phyloP scores from a whole-genome alignment of 129 eudicot species.

The Helichrysum umbraculigerum region DNA sequence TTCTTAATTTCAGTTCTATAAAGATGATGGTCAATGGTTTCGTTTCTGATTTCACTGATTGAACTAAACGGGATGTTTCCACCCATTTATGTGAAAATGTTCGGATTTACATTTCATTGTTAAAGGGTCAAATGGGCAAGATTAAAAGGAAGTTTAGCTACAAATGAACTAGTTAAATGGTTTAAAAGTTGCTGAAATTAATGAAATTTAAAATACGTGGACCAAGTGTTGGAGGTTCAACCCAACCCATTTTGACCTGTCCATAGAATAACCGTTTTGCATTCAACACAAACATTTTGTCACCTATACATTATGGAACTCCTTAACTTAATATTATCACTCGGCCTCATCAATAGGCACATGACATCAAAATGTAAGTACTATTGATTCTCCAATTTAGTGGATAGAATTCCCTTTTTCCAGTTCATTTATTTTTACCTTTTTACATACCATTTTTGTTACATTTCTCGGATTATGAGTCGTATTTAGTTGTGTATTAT shows the following conservation, averaged over 20 bases:
- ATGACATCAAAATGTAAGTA: not conserved
- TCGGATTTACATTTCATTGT: not conserved
- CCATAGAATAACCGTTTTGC: not conserved
- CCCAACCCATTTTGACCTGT: not conserved
- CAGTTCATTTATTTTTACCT: not conserved
- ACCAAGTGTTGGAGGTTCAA: not conserved
- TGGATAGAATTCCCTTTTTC: not conserved
- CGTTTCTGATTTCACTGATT: not conserved
- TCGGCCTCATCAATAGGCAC: slow-evolving; percentile 2
- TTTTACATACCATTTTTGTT: not conserved
- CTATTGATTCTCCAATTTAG: not conserved
- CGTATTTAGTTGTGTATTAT: slow-evolving; percentile 1
- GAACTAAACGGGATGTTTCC: not conserved
- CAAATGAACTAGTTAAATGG: not conserved
- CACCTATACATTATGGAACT: not conserved
- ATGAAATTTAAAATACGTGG: not conserved
- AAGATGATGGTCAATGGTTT: not conserved
- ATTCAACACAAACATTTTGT: not conserved
- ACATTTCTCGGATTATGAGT: not conserved
- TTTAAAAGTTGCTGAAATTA: not conserved
- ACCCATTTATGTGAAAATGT: not conserved
- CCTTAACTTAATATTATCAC: not conserved
- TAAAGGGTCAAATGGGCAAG: not conserved
- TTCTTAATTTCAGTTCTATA: slow-evolving; percentile 11
- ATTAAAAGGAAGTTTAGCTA: too few relatives aligned